Evolutionary conservation across 208 protist genomes (phyloP), one percentile per base, ranked within the genome.

Genomic region (Borovskyia barvae): DNA sequence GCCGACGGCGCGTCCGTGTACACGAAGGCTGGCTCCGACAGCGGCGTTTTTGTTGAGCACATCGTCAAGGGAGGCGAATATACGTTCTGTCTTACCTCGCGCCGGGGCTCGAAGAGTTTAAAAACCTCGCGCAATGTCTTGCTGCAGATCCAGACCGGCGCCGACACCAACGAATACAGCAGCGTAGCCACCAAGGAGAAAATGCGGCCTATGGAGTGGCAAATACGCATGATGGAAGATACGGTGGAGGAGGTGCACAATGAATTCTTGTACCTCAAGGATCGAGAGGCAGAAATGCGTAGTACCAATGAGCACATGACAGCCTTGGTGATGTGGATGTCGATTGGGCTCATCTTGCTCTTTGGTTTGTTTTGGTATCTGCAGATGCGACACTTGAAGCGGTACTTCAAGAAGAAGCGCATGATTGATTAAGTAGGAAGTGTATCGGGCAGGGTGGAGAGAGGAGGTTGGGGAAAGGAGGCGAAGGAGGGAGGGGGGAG

Each of bases 181-280:
- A 46, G 80, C 35, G 28, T 93, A 11, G 91, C 84, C 24, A 82
- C 78, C 9, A 91, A 79, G 41, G 79, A 93, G 48, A 94, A 97
- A 51, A 58, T 97, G 30, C 88, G 90, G 49, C 93, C 93, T 25
- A 89, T 97, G 45, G 89, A 97, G 62, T 65, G 93, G 5, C 80
- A 97, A 64, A 70, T 97, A 46, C 82, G 90, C 15, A 72, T 82
- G 47, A 63, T 97, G 58, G 91, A 97, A 58, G 86, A 96, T 52
- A 73, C 70, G n/a, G 80, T 94, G 5, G 72, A 78, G 24, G 67
- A 66, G 28, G 75, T 96, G n/a, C 78, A 94, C 71, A 74, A 66
- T 14, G 86, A 96, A 60, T 95, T 94, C 59, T 24, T 82, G 12
- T 96, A 96, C 75, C 92, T 85, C 62, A 88, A 84, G 59, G 68